phyloP scores from a whole-genome alignment of 2,329 filamentous ascomycete genomes.

The Trichoderma guizhouense region DNA sequence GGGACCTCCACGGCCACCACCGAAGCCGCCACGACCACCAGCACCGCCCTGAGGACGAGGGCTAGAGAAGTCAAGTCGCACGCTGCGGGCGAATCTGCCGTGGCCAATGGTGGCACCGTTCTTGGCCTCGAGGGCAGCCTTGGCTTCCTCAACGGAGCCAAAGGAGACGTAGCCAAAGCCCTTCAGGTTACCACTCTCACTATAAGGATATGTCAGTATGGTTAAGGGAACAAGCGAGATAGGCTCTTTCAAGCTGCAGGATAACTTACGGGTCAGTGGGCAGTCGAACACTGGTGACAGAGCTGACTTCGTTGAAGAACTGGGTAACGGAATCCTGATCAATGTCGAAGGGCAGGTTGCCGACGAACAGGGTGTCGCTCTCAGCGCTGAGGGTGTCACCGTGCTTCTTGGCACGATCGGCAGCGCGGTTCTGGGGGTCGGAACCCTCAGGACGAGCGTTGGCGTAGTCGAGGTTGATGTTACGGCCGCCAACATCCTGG shows the following conservation, averaged over 20 bases:
- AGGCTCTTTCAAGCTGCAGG: not conserved
- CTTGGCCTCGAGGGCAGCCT: constrained; percentile 65
- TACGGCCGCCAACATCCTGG: constrained; percentile 68
- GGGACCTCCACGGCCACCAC: constrained; percentile 50
- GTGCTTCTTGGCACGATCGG: constrained; percentile 64
- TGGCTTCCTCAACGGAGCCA: constrained; percentile 76
- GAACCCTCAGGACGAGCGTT: constrained; percentile 59
- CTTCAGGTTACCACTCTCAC: constrained; percentile 79
- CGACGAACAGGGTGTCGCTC: constrained; percentile 85
- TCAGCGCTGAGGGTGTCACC: constrained; percentile 78
- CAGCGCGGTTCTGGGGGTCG: constrained; percentile 53
- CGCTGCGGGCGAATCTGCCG: constrained; percentile 66
- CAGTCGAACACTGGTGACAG: constrained; percentile 76
- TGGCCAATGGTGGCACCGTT: constrained; percentile 62
- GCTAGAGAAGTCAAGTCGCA: constrained; percentile 80
- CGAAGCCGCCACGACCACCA: constrained; percentile 40
- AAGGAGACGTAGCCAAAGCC: constrained; percentile 92
- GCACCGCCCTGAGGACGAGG: constrained; percentile 58
- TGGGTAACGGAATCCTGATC: constrained; percentile 71
- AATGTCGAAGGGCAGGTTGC: constrained; percentile 83
- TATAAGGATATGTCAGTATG: constrained; percentile 29
- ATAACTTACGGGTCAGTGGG: constrained; percentile 72
- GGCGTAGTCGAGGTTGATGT: constrained; percentile 76
- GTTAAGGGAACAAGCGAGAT: not conserved
- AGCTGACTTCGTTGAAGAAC: constrained; percentile 69